A percentile compares a stretch with the other conserved stretches of the same genome.
Evolutionary conservation across 345 rosid genomes (phyloP).

Genomic region (sweet orange (Citrus sinensis)): DVS_A1.0 CM039161.1:19138501-19139000

Average conservation of each 20-base stretch:
- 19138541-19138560: neutral
- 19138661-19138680: neutral
- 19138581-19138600: neutral
- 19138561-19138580: conserved; percentile 5
- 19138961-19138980: neutral
- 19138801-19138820: neutral
- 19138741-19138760: neutral
- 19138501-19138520: neutral
- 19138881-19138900: neutral
- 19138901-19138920: conserved; percentile 7
- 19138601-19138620: neutral
- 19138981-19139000: neutral
- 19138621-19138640: neutral
- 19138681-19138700: neutral
- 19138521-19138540: neutral
- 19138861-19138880: neutral
- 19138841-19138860: neutral
- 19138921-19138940: neutral
- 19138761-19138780: neutral
- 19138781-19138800: neutral
- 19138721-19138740: neutral
- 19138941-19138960: neutral
- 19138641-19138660: neutral
- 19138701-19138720: neutral
- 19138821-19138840: conserved; percentile 5